These are phyloP conservation scores for Pythium brachiatum DNA, from an alignment of 352 stramenopile species.

Conservation along the genomic window DNA sequence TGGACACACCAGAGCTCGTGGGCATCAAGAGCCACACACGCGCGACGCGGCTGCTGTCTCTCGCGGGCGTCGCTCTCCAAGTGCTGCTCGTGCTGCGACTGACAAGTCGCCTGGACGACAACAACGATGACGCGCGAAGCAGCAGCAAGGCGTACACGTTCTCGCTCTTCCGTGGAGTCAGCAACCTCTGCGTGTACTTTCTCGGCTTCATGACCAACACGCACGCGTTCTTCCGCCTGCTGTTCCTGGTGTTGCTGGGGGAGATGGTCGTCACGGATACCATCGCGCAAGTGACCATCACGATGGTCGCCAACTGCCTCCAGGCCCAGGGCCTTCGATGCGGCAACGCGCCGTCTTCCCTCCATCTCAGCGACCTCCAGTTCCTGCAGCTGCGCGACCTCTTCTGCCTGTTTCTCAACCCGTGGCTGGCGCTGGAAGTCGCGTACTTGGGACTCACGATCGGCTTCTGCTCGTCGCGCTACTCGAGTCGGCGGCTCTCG, in stretches of 20 bases:
- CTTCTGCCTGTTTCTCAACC: slow-evolving; percentile 40
- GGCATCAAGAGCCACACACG: slow-evolving; percentile 61
- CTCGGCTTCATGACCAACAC: slow-evolving; percentile 75
- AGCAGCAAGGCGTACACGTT: slow-evolving; percentile 36
- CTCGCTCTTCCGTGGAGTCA: slow-evolving; percentile 41
- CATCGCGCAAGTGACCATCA: slow-evolving; percentile 47
- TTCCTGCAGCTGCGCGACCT: slow-evolving; percentile 41
- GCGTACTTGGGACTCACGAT: slow-evolving; percentile 51
- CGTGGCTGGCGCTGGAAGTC: slow-evolving; percentile 54
- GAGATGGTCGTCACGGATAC: slow-evolving; percentile 47
- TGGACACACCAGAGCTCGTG: slow-evolving; percentile 52
- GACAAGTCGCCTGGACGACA: slow-evolving; percentile 17
- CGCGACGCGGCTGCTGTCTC: slow-evolving; percentile 39
- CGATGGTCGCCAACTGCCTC: slow-evolving; percentile 57
- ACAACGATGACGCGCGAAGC: slow-evolving; percentile 13
- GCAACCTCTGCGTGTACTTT: slow-evolving; percentile 45
- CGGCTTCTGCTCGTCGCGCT: slow-evolving; percentile 52
- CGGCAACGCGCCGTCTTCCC: slow-evolving; percentile 29
- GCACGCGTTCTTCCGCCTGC: slow-evolving; percentile 50
- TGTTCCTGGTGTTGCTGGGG: slow-evolving; percentile 34
- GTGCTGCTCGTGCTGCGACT: slow-evolving; percentile 29
- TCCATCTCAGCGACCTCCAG: slow-evolving; percentile 27
- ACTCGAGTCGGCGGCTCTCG: slow-evolving; percentile 51
- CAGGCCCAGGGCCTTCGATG: slow-evolving; percentile 42
- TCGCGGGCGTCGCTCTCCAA: slow-evolving; percentile 43